phyloP scores from a whole-genome alignment of 2,329 filamentous ascomycete genomes.

The Davidsoniella virescens region DNA sequence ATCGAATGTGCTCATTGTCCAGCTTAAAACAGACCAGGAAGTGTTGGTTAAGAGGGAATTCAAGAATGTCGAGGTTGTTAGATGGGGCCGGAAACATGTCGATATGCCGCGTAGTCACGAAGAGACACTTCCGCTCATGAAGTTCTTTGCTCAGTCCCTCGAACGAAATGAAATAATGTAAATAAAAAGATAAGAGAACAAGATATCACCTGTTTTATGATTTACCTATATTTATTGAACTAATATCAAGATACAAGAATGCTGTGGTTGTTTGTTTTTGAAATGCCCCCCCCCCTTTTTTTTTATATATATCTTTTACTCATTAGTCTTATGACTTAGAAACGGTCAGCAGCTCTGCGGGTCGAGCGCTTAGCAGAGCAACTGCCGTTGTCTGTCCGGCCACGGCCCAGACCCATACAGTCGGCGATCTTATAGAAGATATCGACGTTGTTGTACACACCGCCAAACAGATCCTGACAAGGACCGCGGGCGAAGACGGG shows the following conservation, averaged over 20 bases:
- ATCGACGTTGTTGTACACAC: slow-evolving; percentile 54
- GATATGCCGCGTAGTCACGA: slow-evolving; percentile 70
- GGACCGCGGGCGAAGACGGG: slow-evolving; percentile 65
- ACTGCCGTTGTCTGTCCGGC: slow-evolving; percentile 6
- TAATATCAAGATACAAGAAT: too few relatives aligned
- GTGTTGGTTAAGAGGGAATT: slow-evolving; percentile 51
- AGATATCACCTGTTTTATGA: too few relatives aligned
- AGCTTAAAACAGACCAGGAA: slow-evolving; percentile 46
- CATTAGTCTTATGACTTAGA: slow-evolving; percentile 5
- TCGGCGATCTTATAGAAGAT: slow-evolving; percentile 59
- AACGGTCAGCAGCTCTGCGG: slow-evolving; percentile 9
- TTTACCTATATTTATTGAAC: too few relatives aligned
- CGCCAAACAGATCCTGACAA: slow-evolving; percentile 61
- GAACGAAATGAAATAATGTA: too few relatives aligned
- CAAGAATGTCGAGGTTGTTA: slow-evolving; percentile 46
- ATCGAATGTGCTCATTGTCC: slow-evolving; percentile 46
- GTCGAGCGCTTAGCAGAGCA: slow-evolving; percentile 4
- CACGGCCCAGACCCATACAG: slow-evolving; percentile 40
- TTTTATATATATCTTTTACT: neutral
- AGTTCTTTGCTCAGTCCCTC: slow-evolving; percentile 46
- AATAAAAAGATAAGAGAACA: too few relatives aligned
- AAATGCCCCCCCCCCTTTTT: neutral
- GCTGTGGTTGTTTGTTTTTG: neutral
- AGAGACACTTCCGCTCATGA: slow-evolving; percentile 83
- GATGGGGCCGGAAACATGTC: slow-evolving; percentile 56